phyloP scores from a whole-genome alignment of 768 basidiomycete species.

The Mycena floridula region DNA sequence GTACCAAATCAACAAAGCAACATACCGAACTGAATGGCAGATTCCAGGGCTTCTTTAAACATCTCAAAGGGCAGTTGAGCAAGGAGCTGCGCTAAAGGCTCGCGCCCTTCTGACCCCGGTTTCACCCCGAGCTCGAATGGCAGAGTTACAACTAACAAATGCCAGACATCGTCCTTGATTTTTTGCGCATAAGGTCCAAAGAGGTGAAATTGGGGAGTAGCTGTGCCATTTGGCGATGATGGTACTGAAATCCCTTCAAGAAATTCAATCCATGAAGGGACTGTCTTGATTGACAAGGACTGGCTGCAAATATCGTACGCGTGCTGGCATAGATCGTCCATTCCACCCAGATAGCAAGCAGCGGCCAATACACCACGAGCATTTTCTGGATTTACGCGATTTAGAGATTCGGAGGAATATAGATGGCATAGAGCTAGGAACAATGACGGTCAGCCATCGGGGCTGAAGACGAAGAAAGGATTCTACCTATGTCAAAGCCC shows the following conservation, averaged over 20 bases:
- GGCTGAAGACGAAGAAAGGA: conserved; percentile 6
- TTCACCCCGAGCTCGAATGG: conserved; percentile 59
- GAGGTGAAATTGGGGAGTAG: conserved; percentile 41
- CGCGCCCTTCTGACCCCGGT: conserved; percentile 48
- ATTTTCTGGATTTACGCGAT: conserved; percentile 67
- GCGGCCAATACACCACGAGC: conserved; percentile 83
- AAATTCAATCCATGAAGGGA: conserved; percentile 75
- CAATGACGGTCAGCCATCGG: conserved; percentile 11
- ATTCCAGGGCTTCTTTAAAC: conserved; percentile 79
- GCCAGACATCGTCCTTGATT: conserved; percentile 71
- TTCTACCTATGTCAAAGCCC: conserved; percentile 73
- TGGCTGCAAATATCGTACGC: conserved; percentile 74
- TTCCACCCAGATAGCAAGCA: conserved; percentile 77
- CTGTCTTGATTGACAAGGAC: conserved; percentile 70
- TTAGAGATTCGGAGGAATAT: conserved; percentile 68
- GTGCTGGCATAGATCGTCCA: conserved; percentile 78
- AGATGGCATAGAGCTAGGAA: conserved; percentile 69
- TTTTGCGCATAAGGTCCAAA: conserved; percentile 75
- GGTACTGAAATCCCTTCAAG: conserved; percentile 44
- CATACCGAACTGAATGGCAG: conserved; percentile 72
- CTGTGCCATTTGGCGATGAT: conserved; percentile 37
- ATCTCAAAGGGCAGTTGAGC: conserved; percentile 81
- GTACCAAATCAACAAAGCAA: conserved; percentile 10
- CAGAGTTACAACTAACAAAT: conserved; percentile 70
- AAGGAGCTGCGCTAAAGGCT: conserved; percentile 68